Percentiles rank a stretch among this genome's conserved stretches.
Evolutionary conservation across 495 filamentous ascomycete genomes (phyloP).

Genomic region (Symbiotaphrina buchneri): DNA sequence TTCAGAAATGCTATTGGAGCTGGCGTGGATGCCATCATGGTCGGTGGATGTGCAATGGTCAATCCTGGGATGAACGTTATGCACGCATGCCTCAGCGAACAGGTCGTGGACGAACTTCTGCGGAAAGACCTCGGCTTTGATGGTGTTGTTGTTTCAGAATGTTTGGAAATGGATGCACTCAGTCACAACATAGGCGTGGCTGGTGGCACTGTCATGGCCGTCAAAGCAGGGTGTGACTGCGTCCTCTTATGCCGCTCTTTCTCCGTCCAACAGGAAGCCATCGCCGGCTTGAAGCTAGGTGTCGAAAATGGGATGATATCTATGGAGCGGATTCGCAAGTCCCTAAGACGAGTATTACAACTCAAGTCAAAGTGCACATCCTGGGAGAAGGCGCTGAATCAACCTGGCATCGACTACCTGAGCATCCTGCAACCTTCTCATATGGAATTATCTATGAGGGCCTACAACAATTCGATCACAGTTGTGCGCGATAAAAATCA

Average conservation of each 20-base stretch:
- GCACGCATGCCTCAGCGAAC: constrained; percentile 78
- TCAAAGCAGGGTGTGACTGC: constrained; percentile 77
- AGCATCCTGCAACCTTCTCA: constrained; percentile 64
- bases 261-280: constrained; percentile 66
- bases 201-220: constrained; percentile 81
- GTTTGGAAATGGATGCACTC: constrained; percentile 84
- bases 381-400: constrained; percentile 68
- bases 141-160: constrained; percentile 83
- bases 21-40: constrained; percentile 80
- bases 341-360: constrained; percentile 44
- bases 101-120: constrained; percentile 69
- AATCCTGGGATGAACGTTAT: constrained; percentile 75
- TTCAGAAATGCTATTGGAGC: constrained; percentile 69
- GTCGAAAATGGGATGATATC: constrained; percentile 70
- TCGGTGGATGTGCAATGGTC: constrained; percentile 71
- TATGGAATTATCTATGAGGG: constrained; percentile 51
- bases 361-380: constrained; percentile 60
- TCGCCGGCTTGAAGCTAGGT: constrained; percentile 63
- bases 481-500: constrained; percentile 66
- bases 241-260: constrained; percentile 70
- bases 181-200: constrained; percentile 83
- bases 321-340: constrained; percentile 48
- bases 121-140: constrained; percentile 66
- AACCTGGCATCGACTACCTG: constrained; percentile 44
- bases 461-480: constrained; percentile 71